Conservation (phyloP, 352 stramenopile species). For the Sclerospora graminicola region DNA sequence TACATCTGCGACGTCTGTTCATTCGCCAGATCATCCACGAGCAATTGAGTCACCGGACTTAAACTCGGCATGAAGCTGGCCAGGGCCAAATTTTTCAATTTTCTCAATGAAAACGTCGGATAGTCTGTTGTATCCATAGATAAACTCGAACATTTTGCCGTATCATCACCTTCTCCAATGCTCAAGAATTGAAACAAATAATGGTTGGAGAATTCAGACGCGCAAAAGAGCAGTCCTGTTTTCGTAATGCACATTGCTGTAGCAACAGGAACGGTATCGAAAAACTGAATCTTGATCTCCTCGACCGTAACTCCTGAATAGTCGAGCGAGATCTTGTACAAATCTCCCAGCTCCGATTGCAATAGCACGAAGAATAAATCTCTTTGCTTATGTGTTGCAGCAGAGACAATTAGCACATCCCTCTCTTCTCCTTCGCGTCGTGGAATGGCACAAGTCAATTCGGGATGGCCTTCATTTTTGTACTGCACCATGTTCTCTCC, state of each 20-base stretch:
- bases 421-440: slow-evolving; percentile 66
- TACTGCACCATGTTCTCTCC: slow-evolving; percentile 96
- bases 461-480: slow-evolving; percentile 90
- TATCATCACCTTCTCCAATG: slow-evolving; percentile 89
- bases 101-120: slow-evolving; percentile 65
- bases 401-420: slow-evolving; percentile 88
- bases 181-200: slow-evolving; percentile 96
- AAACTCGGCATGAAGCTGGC: slow-evolving; percentile 80
- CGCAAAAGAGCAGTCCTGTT: slow-evolving; percentile 93
- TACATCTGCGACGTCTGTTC: slow-evolving; percentile 97
- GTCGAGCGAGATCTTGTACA: slow-evolving; percentile 96
- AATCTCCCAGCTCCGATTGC: slow-evolving; percentile 96
- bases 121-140: slow-evolving; percentile 54
- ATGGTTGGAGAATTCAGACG: slow-evolving; percentile 97
- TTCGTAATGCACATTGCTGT: slow-evolving; percentile 96
- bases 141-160: slow-evolving; percentile 57
- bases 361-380: slow-evolving; percentile 97
- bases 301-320: slow-evolving; percentile 75
- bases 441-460: slow-evolving; percentile 67
- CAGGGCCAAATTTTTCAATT: slow-evolving; percentile 85
- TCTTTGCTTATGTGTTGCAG: slow-evolving; percentile 90
- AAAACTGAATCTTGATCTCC: slow-evolving; percentile 88
- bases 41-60: slow-evolving; percentile 90
- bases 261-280: slow-evolving; percentile 94
- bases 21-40: slow-evolving; percentile 92